A percentile compares a stretch with the other conserved stretches of the same genome.
Conservation (phyloP, 768 basidiomycete genomes). For the Stropharia rugosoannulata region DNA sequence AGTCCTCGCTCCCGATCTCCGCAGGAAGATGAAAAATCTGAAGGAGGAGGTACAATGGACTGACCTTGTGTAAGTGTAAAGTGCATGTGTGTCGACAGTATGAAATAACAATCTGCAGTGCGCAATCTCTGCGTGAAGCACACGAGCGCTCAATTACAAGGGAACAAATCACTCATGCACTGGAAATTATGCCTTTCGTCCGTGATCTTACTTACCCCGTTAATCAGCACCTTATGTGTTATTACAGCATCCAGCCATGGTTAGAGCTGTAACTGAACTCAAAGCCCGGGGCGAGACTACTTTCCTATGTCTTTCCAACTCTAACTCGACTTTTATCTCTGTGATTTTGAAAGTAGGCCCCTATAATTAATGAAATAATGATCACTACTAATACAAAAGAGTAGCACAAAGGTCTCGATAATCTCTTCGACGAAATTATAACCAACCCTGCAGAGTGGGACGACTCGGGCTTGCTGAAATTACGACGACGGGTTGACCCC, state of each 20-base stretch:
- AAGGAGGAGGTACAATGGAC: slow-evolving; percentile 81
- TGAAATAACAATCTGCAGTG: slow-evolving; percentile 21
- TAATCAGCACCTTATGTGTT: neutral
- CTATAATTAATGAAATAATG: slow-evolving; percentile 4
- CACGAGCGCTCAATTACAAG: slow-evolving; percentile 67
- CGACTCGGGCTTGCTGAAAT: slow-evolving; percentile 62
- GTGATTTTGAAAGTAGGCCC: slow-evolving; percentile 81
- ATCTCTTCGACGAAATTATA: slow-evolving; percentile 79
- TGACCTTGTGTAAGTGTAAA: slow-evolving; percentile 77
- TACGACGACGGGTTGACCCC: slow-evolving; percentile 77
- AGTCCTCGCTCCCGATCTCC: slow-evolving; percentile 81
- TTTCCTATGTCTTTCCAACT: slow-evolving; percentile 91
- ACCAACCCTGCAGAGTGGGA: slow-evolving; percentile 93
- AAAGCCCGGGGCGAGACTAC: slow-evolving; percentile 69
- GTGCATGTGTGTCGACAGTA: neutral
- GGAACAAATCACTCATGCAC: slow-evolving; percentile 74
- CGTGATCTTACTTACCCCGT: slow-evolving; percentile 23
- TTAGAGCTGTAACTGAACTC: slow-evolving; percentile 78
- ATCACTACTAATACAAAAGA: neutral
- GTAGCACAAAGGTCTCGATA: slow-evolving; percentile 74
- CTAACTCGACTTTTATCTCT: slow-evolving; percentile 88
- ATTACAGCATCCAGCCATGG: slow-evolving; percentile 92
- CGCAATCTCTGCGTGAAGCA: slow-evolving; percentile 69
- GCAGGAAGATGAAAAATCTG: slow-evolving; percentile 74
- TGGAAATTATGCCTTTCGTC: slow-evolving; percentile 86